Conservation (phyloP, 2,329 filamentous ascomycete species). For the Ophiostoma tasmaniense region DNA sequence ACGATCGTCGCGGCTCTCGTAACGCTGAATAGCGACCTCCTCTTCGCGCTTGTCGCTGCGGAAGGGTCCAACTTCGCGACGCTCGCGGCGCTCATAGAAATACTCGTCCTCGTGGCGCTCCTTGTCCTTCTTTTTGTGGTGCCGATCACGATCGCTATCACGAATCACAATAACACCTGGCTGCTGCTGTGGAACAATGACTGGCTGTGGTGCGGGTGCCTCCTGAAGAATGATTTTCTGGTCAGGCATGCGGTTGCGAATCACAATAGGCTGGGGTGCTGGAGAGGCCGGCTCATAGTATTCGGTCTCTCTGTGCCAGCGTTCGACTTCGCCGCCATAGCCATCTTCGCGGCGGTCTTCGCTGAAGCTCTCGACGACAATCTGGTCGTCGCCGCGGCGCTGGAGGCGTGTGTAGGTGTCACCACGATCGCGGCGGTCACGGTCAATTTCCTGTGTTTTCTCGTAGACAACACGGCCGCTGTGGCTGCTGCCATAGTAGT, state of each 20-base stretch:
- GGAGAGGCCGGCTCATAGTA: slow-evolving; percentile 47
- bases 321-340: slow-evolving; percentile 44
- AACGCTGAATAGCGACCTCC: slow-evolving; percentile 27
- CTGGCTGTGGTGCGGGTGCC: slow-evolving; percentile 43
- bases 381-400: slow-evolving; percentile 34
- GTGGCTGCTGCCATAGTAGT: slow-evolving; percentile 21
- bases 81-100: slow-evolving; percentile 43
- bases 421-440: slow-evolving; percentile 31
- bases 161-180: slow-evolving; percentile 24
- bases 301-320: slow-evolving; percentile 54
- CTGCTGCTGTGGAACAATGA: slow-evolving; percentile 27
- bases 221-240: slow-evolving; percentile 34
- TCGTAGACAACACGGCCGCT: slow-evolving; percentile 35
- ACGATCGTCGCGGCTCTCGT: slow-evolving; percentile 29
- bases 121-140: slow-evolving; percentile 18
- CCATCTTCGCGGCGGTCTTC: slow-evolving; percentile 42
- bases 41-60: slow-evolving; percentile 33
- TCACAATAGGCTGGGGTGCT: slow-evolving; percentile 41
- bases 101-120: slow-evolving; percentile 36
- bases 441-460: slow-evolving; percentile 34
- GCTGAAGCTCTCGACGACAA: slow-evolving; percentile 46
- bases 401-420: slow-evolving; percentile 28
- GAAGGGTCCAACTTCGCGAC: slow-evolving; percentile 31
- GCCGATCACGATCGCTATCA: slow-evolving; percentile 17
- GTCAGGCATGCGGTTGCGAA: slow-evolving; percentile 30